phyloP scores from a whole-genome alignment of 495 filamentous ascomycete species.

The Tuber umbilicatum region DNA sequence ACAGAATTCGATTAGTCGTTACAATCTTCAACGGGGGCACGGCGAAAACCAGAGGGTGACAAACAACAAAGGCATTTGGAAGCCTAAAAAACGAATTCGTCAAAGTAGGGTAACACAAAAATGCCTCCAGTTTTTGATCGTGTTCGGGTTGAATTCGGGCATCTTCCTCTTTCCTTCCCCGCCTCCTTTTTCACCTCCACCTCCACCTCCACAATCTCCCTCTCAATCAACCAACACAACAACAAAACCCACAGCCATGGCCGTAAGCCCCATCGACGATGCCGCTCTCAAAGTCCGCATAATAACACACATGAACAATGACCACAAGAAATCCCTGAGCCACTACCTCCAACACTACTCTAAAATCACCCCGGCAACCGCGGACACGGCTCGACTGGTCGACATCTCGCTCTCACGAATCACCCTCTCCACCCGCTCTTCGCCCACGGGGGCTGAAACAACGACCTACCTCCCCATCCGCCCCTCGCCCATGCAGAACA shows the following conservation, averaged over 20 bases:
- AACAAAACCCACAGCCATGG: not conserved
- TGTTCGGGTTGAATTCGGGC: not conserved
- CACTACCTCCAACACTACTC: conserved; percentile 59
- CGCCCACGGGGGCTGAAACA: conserved; percentile 46
- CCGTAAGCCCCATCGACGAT: conserved; percentile 29
- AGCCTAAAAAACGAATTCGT: not conserved
- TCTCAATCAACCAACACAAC: not conserved
- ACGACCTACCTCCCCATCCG: conserved; percentile 50
- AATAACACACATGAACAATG: conserved; percentile 66
- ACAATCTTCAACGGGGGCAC: not conserved
- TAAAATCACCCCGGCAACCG: conserved; percentile 45
- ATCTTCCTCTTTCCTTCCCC: not conserved
- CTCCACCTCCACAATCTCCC: not conserved
- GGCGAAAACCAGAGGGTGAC: not conserved
- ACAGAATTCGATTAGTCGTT: not conserved
- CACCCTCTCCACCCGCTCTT: conserved; percentile 44
- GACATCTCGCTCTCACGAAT: conserved; percentile 54
- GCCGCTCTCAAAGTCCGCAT: conserved; percentile 54
- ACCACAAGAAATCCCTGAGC: conserved; percentile 59
- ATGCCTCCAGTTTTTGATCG: not conserved
- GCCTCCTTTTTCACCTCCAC: too few relatives aligned
- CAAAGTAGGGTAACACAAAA: not conserved
- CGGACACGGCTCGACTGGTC: conserved; percentile 50
- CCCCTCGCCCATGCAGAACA: conserved; percentile 55
- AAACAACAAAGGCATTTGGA: not conserved